phyloP scores from a whole-genome alignment of 768 basidiomycete genomes.

The Mycena vulgaris region DNA sequence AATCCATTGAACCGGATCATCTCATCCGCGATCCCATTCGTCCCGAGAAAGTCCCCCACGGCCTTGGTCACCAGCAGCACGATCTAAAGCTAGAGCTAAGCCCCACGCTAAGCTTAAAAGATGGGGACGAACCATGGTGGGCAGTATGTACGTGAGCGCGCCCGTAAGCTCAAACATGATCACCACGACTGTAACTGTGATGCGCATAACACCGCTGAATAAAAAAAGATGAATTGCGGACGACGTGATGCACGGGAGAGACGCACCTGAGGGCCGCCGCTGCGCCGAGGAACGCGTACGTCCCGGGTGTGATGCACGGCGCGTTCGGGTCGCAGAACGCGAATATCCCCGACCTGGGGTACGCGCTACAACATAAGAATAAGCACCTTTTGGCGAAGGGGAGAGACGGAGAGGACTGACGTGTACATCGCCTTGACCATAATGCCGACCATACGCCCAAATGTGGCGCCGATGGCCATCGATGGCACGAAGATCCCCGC shows the following conservation, averaged over 20 bases:
- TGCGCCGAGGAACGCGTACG: conserved; percentile 97
- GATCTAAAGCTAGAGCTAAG: conserved; percentile 72
- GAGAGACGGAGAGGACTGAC: conserved; percentile 57
- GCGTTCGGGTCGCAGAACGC: conserved; percentile 91
- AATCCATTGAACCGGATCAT: conserved; percentile 98
- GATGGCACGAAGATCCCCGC: conserved; percentile 99
- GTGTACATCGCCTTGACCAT: conserved; percentile 93
- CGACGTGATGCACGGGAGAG: background rate
- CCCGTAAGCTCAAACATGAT: conserved; percentile 99
- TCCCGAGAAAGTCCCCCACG: conserved; percentile 95
- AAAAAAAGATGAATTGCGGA: no score
- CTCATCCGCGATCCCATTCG: conserved; percentile 95
- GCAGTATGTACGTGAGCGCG: conserved; percentile 95
- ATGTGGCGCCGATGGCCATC: conserved; percentile 98
- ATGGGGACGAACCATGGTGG: conserved; percentile 85
- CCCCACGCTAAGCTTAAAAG: conserved; percentile 33
- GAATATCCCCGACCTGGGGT: conserved; percentile 90
- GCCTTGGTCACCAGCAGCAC: conserved; percentile 97
- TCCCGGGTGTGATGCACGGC: conserved; percentile 98
- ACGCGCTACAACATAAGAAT: conserved; percentile 59
- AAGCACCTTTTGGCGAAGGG: background rate
- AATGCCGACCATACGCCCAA: conserved; percentile 97
- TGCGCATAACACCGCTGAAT: conserved; percentile 96
- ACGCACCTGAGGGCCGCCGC: conserved; percentile 92
- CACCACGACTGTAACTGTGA: conserved; percentile 98